These are phyloP conservation scores for Circinella minor DNA, from an alignment of 371 early-diverging fungal species.

Conservation along the genomic window DNA sequence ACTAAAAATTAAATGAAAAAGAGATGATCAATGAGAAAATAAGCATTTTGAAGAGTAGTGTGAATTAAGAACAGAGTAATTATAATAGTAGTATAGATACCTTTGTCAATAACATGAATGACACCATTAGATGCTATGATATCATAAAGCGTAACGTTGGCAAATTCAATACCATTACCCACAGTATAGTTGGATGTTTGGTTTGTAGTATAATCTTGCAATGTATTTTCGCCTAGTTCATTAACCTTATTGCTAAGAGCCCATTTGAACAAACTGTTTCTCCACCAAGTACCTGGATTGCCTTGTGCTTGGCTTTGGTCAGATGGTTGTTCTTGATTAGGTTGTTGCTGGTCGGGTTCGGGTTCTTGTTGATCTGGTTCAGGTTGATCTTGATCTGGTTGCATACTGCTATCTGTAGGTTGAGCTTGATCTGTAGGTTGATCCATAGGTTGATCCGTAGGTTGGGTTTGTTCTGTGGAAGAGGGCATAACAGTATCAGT, in stretches of 20 bases:
- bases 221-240: neutral
- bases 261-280: neutral
- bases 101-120: constrained; percentile 40
- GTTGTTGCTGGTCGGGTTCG: neutral
- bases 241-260: neutral
- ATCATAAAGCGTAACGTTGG: constrained; percentile 30
- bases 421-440: neutral
- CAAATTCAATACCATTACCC: constrained; percentile 35
- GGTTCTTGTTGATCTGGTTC: neutral
- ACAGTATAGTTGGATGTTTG: constrained; percentile 16
- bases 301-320: neutral
- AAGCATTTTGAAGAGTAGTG: no score
- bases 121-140: constrained; percentile 44
- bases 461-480: neutral
- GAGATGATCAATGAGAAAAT: neutral
- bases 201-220: neutral
- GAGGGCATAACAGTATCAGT: neutral
- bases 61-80: no score
- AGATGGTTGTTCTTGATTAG: neutral
- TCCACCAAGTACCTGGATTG: constrained; percentile 6
- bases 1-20: constrained; percentile 22
- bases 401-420: neutral
- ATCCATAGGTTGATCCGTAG: neutral
- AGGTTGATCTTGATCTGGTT: constrained; percentile 1
- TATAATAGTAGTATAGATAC: constrained; percentile 16